phyloP scores from a whole-genome alignment of 768 basidiomycete species.

The Lentinula aciculospora region DNA sequence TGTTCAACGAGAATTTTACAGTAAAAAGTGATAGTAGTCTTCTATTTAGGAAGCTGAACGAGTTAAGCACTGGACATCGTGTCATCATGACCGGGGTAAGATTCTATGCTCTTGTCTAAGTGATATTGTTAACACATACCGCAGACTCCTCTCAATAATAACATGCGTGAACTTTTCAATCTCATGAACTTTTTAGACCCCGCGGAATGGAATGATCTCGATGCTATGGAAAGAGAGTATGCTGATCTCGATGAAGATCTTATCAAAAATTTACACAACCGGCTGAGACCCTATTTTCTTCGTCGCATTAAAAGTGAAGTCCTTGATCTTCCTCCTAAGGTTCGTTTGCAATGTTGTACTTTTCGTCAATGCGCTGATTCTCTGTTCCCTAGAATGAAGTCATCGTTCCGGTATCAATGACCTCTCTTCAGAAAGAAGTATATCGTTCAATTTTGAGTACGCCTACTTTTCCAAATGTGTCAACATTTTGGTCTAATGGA shows the following conservation, averaged over 20 bases:
- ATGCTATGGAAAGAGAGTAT: slow-evolving; percentile 67
- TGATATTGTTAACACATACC: not conserved
- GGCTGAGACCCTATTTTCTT: slow-evolving; percentile 85
- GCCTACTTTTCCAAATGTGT: slow-evolving; percentile 16
- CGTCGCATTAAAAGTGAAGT: slow-evolving; percentile 93
- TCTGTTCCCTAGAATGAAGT: slow-evolving; percentile 64
- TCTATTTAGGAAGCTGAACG: slow-evolving; percentile 78
- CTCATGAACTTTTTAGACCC: slow-evolving; percentile 94
- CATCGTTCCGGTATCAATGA: slow-evolving; percentile 87
- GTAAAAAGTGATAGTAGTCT: slow-evolving; percentile 81
- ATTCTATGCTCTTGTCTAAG: slow-evolving; percentile 2
- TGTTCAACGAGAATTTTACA: slow-evolving; percentile 23
- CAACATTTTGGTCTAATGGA: not conserved
- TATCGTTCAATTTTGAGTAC: slow-evolving; percentile 82
- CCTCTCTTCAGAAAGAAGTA: slow-evolving; percentile 79
- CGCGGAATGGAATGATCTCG: slow-evolving; percentile 67
- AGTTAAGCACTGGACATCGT: slow-evolving; percentile 72
- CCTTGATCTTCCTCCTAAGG: slow-evolving; percentile 87
- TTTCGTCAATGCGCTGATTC: not conserved
- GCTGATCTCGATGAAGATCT: slow-evolving; percentile 75
- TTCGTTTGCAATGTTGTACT: slow-evolving; percentile 19
- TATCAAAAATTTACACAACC: slow-evolving; percentile 71
- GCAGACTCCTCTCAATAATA: slow-evolving; percentile 94
- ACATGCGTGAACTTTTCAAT: slow-evolving; percentile 93
- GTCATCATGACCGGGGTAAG: slow-evolving; percentile 86